Base-by-base conservation (phyloP, 148 eudicot genomes). In the Spergularia bocconei region DNA sequence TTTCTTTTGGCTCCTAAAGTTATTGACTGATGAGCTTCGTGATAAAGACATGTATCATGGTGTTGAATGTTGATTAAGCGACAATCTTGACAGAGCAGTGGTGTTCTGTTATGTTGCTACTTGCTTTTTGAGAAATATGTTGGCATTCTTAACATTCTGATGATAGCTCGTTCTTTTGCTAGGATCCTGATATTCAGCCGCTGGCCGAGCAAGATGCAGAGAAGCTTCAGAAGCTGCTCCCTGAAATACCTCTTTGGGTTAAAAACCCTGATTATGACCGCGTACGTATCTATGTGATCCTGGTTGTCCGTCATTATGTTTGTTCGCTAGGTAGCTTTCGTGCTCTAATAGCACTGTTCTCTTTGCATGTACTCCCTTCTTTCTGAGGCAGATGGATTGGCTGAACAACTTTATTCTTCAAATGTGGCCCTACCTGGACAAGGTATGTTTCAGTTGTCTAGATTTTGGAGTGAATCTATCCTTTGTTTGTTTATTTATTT, bases 401-500 rank as follows among this genome's bases (percentile, higher is more conserved):
- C 85, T 93, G 75, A 93, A 93, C 91, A 93, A 86, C 83, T 87
- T 93, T 69, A 70, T 93, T 69, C 88, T 82, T 11, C 61, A 69
- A 51, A 93, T 93, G 98, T 93, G 98, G 98, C 97, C 98, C 71
- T 89, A 85, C 72, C 81, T 91, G 53, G 93, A 93, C 86, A 91
- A 89, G 92, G 98, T 93, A 89, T 70, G 16, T 79, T 70, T 6
- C 47, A 54, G 11, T 53, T 23, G 5, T 66, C 5, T 69, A 38
- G 0, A n/a, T 20, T 64, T 63, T 23, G 60, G 23, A 29, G 58
- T 69, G 53, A 21, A 23, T 23, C 25, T 23, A 0, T 23, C 25
- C 25, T 23, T 23, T 1, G 25, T 14, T 65, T 29, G 8, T 65
- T 69, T 69, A 14, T 65, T 79, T 25, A 11, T n/a, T 70, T 47